Conservation (phyloP, 345 rosid genomes). For the Ceriops zippeliana region DNA sequence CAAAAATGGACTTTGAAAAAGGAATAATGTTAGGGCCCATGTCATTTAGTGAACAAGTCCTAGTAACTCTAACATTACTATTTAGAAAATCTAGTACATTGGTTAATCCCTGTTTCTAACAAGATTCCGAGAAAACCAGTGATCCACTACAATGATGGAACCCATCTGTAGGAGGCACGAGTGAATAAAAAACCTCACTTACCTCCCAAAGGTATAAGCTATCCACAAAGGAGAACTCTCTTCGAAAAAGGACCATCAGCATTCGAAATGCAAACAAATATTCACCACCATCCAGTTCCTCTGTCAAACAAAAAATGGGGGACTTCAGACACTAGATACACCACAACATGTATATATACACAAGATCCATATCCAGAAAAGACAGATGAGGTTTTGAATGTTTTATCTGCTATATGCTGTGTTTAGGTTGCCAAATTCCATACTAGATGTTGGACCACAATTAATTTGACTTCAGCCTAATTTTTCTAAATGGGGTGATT, state of each 20-base stretch:
- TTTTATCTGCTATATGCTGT: no score
- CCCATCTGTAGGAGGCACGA: background rate
- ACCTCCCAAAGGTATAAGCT: slow-evolving; percentile 96
- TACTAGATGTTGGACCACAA: background rate
- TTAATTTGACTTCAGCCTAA: background rate
- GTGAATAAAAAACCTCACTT: slow-evolving; percentile 20
- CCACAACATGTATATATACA: no score
- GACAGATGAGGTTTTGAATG: no score
- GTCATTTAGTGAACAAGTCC: no score
- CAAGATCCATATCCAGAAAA: no score
- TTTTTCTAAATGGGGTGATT: background rate
- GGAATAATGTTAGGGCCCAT: no score
- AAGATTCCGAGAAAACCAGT: background rate
- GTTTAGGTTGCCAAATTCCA: no score
- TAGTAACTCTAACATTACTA: no score
- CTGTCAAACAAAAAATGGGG: slow-evolving; percentile 39
- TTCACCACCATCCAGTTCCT: slow-evolving; percentile 89
- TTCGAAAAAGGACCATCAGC: slow-evolving; percentile 95
- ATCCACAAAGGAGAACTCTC: slow-evolving; percentile 89
- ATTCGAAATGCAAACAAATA: slow-evolving; percentile 91
- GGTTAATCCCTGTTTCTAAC: background rate
- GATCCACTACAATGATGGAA: no score
- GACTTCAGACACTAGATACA: background rate
- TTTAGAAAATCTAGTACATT: background rate
- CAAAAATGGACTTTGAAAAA: slow-evolving; percentile 9